Base-by-base conservation (phyloP, 1,284 basidiomycete genomes). In the Tetrapyrgos nigripes region DNA sequence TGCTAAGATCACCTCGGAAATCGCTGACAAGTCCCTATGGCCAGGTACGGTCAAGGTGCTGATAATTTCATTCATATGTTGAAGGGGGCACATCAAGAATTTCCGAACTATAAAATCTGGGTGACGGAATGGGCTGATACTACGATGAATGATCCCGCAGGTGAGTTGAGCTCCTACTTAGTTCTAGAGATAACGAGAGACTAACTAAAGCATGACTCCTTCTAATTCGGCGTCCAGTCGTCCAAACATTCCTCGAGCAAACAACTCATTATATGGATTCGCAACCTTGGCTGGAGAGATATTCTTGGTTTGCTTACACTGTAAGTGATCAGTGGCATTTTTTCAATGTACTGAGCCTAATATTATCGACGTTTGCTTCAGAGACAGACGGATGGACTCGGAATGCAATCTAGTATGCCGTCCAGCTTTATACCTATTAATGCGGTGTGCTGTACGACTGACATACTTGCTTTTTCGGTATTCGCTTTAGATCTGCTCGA, bases 401-500 rank as follows among this genome's bases (percentile, higher is more conserved):
- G 49, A 17, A 14, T 57, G 49, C 37, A 57, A 45, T 50, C 48
- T 14, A 57, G 55, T 57, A 31, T 24, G n/a, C n/a, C n/a, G n/a
- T n/a, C n/a, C n/a, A n/a, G 55, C 45, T 17, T 21, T 24, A 27
- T 31, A 9, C 8, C 24, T 27, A 21, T 31, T 31, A 26, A 19
- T 44, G 3, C 19, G 23, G 11, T 4, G 5, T 28, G 21, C 13
- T 9, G 14, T 33, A 33, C 6, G 2, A 19, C 28, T 31, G 14
- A 3, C 31, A 17, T 50, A 13, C 27, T 13, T 27, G 10, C 19
- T 21, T 37, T 50, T 37, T 23, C 26, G 17, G 10, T 35, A 17
- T 19, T 23, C 5, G 33, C 24, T 27, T 2, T 46, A 70, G 69
- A 64, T 49, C 64, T 70, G 24, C 62, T 70, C 13, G 67, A 69